Base-by-base conservation (phyloP, 352 stramenopile species). In the Pythium myriotylum region DNA sequence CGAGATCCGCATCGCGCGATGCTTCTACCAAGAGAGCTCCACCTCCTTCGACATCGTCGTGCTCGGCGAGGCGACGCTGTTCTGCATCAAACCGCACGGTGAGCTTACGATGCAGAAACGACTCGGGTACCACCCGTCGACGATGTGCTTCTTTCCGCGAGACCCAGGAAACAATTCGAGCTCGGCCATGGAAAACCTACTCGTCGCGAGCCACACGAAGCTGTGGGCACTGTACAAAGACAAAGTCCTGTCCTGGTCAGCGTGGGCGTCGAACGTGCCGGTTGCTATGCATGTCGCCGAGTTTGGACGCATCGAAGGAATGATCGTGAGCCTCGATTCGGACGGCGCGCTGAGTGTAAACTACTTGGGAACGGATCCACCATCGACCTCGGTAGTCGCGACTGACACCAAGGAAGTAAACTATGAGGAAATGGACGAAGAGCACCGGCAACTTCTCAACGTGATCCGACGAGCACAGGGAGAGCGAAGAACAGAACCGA, bases 351-450 rank as follows among this genome's bases (percentile, higher is more conserved):
- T 97, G 22, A 78, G 67, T 54, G 82, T 96, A 1, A 93, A 86
- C 62, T 97, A 97, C 67, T 86, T 97, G 70, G 89, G 90, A 13
- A 97, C 89, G 1, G 89, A 97, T 51, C 88, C 89, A 17, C 88
- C 87, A 14, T 90, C 86, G 2, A 86, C 82, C 19, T 70, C 87
- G 1, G 76, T 96, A 4, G 80, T 89, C 12, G 72, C 74, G 0
- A 60, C 79, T 2, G 81, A 90, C 29, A 75, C 72, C 17, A 96
- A 96, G 46, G 86, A 96, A 24, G 69, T 97, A 39, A 94, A 96
- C 58, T 97, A 97, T 50, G 88, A 95, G 53, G 86, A 95, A 55
- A 96, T 97, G 72, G 89, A 97, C 54, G 85, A 93, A 50, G 91
- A 97, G 62, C 86, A 97, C 43, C 84, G 88, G 16, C 73, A 87